Percentiles rank a stretch among this genome's conserved stretches.
phyloP scores from a whole-genome alignment of 371 early-diverging fungal species.

The Thermomucor indicae-seudaticae region DNA sequence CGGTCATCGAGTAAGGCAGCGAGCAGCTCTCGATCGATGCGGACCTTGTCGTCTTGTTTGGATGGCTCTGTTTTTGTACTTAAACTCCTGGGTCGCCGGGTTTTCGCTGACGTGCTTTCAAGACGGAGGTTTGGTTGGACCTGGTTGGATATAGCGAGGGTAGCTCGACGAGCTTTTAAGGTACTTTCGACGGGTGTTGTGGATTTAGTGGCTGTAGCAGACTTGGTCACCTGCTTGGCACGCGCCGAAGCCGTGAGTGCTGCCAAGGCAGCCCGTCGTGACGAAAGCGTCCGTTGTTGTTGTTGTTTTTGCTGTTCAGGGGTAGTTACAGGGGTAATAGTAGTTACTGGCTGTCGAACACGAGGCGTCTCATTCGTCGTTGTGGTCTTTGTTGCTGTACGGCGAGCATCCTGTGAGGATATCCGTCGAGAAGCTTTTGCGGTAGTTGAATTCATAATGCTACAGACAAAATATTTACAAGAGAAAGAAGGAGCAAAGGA shows the following conservation, averaged over 20 bases:
- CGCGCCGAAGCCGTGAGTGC: conserved; percentile 6
- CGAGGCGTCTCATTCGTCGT: neutral
- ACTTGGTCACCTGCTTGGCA: neutral
- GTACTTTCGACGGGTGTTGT: neutral
- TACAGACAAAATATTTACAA: neutral
- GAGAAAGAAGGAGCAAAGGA: neutral
- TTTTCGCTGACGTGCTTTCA: neutral
- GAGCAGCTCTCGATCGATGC: neutral
- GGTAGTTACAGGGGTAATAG: neutral
- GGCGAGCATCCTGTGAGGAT: neutral
- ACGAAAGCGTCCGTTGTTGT: neutral
- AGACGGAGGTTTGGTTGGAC: neutral
- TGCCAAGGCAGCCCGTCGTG: conserved; percentile 1
- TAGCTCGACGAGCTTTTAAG: neutral
- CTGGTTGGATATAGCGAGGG: neutral
- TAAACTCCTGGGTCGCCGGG: neutral
- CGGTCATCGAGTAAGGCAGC: neutral
- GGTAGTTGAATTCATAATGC: neutral
- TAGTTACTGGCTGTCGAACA: neutral
- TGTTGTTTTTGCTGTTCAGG: neutral
- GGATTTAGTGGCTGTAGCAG: neutral
- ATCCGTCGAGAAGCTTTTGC: no score
- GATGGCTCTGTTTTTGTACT: neutral
- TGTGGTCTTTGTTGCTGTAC: neutral
- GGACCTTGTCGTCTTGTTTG: neutral